These are phyloP conservation scores for Nothophytophthora sp. DNA, from an alignment of 352 stramenopile species.

Conservation along the genomic window DNA sequence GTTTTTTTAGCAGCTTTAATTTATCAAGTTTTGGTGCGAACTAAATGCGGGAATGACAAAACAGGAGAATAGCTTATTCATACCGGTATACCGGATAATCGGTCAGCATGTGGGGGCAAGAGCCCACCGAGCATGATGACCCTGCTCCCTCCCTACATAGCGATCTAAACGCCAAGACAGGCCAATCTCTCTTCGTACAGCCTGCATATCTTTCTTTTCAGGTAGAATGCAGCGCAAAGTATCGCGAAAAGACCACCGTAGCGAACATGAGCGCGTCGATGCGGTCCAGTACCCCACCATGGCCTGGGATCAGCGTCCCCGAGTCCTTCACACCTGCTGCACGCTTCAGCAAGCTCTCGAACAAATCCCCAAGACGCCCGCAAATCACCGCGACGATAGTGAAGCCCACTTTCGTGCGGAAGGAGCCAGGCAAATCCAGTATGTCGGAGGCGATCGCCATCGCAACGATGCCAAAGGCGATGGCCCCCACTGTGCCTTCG, in stretches of 20 bases:
- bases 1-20: too few relatives aligned
- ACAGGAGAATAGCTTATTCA: too few relatives aligned
- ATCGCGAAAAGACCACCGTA: conserved; percentile 54
- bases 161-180: too few relatives aligned
- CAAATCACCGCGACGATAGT: conserved; percentile 89
- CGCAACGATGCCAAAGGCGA: conserved; percentile 74
- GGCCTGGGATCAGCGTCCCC: conserved; percentile 92
- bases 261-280: conserved; percentile 95
- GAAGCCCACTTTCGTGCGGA: conserved; percentile 80
- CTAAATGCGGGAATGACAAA: too few relatives aligned
- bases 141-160: too few relatives aligned
- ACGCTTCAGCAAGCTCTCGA: conserved; percentile 94
- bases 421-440: conserved; percentile 67
- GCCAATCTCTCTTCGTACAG: too few relatives aligned
- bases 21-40: too few relatives aligned
- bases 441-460: conserved; percentile 68
- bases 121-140: too few relatives aligned
- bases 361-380: conserved; percentile 94
- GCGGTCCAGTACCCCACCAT: conserved; percentile 94
- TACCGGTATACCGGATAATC: too few relatives aligned
- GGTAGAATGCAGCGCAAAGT: conserved; percentile 29
- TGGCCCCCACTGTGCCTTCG: conserved; percentile 90
- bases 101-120: too few relatives aligned
- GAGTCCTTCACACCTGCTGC: conserved; percentile 95
- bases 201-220: too few relatives aligned